These are phyloP conservation scores for Paramicrosporidium saccamoebae DNA, from an alignment of 371 early-diverging fungal species.

Conservation along the genomic window DNA sequence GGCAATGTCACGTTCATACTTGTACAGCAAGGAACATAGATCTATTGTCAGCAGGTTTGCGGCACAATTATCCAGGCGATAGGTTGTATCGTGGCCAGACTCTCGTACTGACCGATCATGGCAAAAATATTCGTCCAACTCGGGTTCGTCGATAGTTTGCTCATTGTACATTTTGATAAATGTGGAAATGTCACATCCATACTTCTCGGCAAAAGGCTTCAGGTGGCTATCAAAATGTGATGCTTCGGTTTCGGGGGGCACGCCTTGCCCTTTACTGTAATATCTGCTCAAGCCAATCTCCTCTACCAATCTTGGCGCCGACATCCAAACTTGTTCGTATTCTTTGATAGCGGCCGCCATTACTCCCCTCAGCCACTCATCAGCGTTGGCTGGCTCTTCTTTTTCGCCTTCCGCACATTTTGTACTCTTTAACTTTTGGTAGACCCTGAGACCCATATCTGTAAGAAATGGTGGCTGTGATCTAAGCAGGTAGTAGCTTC, in stretches of 20 bases:
- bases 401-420: neutral
- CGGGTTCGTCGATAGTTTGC: slow-evolving; percentile 26
- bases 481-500: slow-evolving; percentile 73
- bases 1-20: slow-evolving; percentile 69
- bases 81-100: slow-evolving; percentile 86
- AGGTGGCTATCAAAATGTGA: slow-evolving; percentile 70
- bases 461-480: slow-evolving; percentile 92
- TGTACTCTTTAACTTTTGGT: slow-evolving; percentile 10
- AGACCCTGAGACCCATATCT: slow-evolving; percentile 68
- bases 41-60: slow-evolving; percentile 73
- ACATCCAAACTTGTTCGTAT: slow-evolving; percentile 65
- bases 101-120: slow-evolving; percentile 89
- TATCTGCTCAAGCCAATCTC: slow-evolving; percentile 43
- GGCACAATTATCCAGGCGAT: slow-evolving; percentile 60
- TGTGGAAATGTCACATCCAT: slow-evolving; percentile 23
- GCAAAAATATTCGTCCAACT: slow-evolving; percentile 67
- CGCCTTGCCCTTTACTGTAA: slow-evolving; percentile 55
- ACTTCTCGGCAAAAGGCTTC: slow-evolving; percentile 35
- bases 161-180: slow-evolving; percentile 26
- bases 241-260: slow-evolving; percentile 87
- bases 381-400: slow-evolving; percentile 6
- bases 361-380: slow-evolving; percentile 31
- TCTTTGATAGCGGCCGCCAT: slow-evolving; percentile 59
- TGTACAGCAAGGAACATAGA: slow-evolving; percentile 57
- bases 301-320: slow-evolving; percentile 31